Percentiles rank a stretch among this genome's conserved stretches.
phyloP scores from a whole-genome alignment of 1,284 basidiomycete genomes.

The Flammula alnicola region DNA sequence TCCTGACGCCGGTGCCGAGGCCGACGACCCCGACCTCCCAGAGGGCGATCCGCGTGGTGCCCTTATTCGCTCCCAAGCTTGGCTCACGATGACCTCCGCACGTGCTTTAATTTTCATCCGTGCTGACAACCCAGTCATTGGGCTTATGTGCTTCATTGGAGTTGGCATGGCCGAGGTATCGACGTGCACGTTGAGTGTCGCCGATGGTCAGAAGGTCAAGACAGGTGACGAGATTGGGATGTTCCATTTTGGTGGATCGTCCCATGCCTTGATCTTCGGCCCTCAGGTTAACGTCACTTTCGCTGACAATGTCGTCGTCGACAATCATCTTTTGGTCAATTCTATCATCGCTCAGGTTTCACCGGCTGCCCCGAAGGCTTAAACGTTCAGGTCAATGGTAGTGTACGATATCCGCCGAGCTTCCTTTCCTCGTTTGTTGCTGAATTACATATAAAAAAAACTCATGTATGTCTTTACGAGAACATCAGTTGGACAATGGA shows the following conservation, averaged over 20 bases:
- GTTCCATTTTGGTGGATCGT: slow-evolving; percentile 56
- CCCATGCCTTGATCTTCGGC: slow-evolving; percentile 37
- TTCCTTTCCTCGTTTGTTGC: no score
- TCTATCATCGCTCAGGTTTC: slow-evolving; percentile 12
- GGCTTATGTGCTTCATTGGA: slow-evolving; percentile 51
- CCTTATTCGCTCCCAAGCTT: slow-evolving; percentile 31
- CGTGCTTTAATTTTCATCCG: slow-evolving; percentile 57
- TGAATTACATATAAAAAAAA: no score
- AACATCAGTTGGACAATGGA: no score
- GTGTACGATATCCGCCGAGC: no score
- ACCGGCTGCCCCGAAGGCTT: no score
- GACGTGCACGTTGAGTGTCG: slow-evolving; percentile 45
- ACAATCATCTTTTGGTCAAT: slow-evolving; percentile 12
- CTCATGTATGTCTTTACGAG: no score
- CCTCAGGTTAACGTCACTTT: slow-evolving; percentile 10
- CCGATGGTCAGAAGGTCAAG: slow-evolving; percentile 33
- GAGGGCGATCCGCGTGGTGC: background rate
- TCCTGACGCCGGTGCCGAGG: slow-evolving; percentile 21
- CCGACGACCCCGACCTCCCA: slow-evolving; percentile 6
- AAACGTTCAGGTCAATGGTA: no score
- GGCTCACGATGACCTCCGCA: slow-evolving; percentile 38
- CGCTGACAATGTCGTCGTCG: slow-evolving; percentile 7
- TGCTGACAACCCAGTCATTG: slow-evolving; percentile 51
- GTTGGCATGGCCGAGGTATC: slow-evolving; percentile 64
- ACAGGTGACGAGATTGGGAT: slow-evolving; percentile 38